Conservation (phyloP, 257 asterid species). For the Solanum pennellii region DNA sequence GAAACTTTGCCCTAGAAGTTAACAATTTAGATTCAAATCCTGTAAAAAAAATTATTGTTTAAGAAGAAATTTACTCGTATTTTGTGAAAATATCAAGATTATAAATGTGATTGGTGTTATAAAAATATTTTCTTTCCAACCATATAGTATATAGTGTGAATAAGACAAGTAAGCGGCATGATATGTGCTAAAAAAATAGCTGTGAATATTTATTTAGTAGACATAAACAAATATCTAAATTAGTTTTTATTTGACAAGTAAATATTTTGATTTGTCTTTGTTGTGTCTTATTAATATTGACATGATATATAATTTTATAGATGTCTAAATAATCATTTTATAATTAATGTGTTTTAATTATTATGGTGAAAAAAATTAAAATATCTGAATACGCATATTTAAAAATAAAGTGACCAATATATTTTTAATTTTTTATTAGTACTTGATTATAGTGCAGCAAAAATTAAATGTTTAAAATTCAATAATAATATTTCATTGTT, state of each 20-base stretch:
- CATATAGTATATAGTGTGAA: not conserved
- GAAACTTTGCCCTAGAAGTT: not conserved
- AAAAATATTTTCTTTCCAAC: not conserved
- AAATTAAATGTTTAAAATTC: not conserved
- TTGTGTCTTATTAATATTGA: not conserved
- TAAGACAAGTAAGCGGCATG: not conserved
- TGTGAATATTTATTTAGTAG: not conserved
- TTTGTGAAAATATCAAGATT: not conserved
- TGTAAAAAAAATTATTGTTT: not conserved
- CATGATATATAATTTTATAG: fast-evolving
- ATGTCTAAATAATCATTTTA: not conserved
- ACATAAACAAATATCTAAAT: not conserved
- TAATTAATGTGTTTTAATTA: not conserved
- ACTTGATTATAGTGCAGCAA: not conserved
- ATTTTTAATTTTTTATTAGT: not conserved
- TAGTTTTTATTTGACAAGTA: too few species aligned
- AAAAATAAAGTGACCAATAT: not conserved
- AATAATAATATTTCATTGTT: not conserved
- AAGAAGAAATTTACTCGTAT: not conserved
- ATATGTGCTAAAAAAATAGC: not conserved
- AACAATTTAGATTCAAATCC: not conserved
- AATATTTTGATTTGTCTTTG: fast-evolving
- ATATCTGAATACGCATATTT: not conserved
- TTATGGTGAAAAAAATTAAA: not conserved
- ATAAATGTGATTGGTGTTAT: not conserved